Percentiles rank a stretch among this genome's conserved stretches.
phyloP scores from a whole-genome alignment of 257 asterid species.

The Solanum habrochaites region DNA sequence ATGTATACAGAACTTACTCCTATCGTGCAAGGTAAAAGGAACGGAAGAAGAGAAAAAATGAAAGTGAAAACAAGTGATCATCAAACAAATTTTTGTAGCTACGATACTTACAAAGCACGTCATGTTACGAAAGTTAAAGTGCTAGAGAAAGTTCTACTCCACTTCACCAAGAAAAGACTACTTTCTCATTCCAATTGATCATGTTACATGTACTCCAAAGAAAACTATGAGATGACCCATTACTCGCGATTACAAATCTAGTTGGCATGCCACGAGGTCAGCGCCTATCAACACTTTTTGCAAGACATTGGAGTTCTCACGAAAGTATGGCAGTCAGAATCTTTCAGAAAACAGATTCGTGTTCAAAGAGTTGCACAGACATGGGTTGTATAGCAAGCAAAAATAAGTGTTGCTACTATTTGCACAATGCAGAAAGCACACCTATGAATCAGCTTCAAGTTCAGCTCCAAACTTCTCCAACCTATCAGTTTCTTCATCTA shows the following conservation, averaged over 20 bases:
- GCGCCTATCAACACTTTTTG: neutral
- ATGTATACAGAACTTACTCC: neutral
- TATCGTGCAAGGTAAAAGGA: neutral
- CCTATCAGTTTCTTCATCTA: constrained; percentile 79
- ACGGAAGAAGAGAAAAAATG: neutral
- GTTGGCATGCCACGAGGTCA: neutral
- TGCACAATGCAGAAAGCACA: neutral
- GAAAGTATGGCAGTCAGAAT: neutral
- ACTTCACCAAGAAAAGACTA: neutral
- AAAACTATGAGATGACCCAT: neutral
- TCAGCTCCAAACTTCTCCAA: constrained; percentile 86
- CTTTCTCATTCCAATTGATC: neutral
- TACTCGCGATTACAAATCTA: neutral
- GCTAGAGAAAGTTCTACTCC: neutral
- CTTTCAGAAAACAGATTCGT: neutral
- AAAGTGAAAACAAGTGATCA: neutral
- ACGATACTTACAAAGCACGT: neutral
- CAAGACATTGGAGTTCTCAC: neutral
- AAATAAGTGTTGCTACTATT: neutral
- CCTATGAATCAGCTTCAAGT: constrained; percentile 48
- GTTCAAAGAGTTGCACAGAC: neutral
- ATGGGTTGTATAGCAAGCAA: neutral
- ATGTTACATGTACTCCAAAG: neutral
- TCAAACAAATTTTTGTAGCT: neutral
- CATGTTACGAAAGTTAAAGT: neutral